Evolutionary conservation across 192 early-diverging fungal genomes (phyloP).

Genomic region (Entomortierella parvispora): DNA sequence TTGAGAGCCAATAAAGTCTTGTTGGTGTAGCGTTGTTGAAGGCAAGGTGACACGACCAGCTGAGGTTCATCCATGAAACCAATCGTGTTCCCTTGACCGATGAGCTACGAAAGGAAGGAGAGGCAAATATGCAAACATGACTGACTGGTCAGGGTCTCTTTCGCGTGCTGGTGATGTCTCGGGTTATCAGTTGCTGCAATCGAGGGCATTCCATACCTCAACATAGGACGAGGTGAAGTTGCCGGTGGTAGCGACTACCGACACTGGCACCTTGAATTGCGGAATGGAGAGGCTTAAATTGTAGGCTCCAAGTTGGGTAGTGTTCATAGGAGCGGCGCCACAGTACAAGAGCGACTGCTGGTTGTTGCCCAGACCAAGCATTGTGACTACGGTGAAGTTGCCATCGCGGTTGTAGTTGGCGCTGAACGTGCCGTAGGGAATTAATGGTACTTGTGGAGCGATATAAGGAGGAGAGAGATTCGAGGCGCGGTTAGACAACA

Average conservation of each 20-base stretch:
- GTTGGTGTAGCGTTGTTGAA: constrained; percentile 6
- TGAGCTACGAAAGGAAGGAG: constrained; percentile 24
- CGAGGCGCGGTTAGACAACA: neutral
- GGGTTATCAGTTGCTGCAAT: neutral
- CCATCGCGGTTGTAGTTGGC: constrained; percentile 22
- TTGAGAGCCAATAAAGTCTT: neutral
- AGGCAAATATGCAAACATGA: neutral
- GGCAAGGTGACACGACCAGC: constrained; percentile 56
- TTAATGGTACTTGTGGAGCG: too few relatives aligned
- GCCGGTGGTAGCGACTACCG: constrained; percentile 29
- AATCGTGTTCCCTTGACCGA: constrained; percentile 35
- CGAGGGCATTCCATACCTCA: constrained; percentile 47
- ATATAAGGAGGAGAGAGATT: neutral
- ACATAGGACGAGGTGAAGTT: constrained; percentile 53
- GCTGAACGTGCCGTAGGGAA: constrained; percentile 34
- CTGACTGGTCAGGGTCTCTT: too few relatives aligned
- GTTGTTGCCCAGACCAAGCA: constrained; percentile 15
- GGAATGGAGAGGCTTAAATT: too few relatives aligned
- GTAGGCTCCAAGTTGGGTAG: constrained; percentile 8
- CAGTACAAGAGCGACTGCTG: constrained; percentile 58
- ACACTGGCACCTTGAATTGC: constrained; percentile 56
- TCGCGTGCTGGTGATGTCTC: too few relatives aligned
- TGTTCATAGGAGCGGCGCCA: constrained; percentile 6
- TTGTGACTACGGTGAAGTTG: constrained; percentile 47
- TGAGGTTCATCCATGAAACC: constrained; percentile 25